Conservation (phyloP, 1,139 yeast genomes). For the Pichia sp. region DNA sequence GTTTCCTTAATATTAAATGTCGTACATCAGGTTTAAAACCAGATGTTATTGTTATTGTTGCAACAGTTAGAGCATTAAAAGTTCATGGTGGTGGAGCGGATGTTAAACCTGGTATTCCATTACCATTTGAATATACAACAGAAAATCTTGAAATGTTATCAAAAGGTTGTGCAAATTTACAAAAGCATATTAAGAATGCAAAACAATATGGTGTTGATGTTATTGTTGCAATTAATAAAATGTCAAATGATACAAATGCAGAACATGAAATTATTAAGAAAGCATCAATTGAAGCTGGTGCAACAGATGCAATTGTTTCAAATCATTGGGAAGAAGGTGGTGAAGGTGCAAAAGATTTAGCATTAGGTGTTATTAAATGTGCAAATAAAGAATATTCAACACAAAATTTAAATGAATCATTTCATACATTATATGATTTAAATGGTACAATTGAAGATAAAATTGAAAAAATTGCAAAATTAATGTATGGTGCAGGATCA, state of each 20-base stretch:
- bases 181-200: constrained; percentile 87
- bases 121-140: constrained; percentile 78
- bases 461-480: constrained; percentile 73
- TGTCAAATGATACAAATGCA: constrained; percentile 75
- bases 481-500: constrained; percentile 92
- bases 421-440: constrained; percentile 64
- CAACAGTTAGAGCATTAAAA: constrained; percentile 94
- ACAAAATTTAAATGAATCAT: constrained; percentile 30
- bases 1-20: constrained; percentile 94
- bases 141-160: constrained; percentile 83
- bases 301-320: constrained; percentile 85
- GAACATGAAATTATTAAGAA: constrained; percentile 83
- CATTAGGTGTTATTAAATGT: constrained; percentile 77
- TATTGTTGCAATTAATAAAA: constrained; percentile 90
- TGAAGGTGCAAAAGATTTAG: constrained; percentile 82
- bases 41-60: constrained; percentile 90
- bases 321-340: constrained; percentile 99
- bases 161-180: constrained; percentile 84
- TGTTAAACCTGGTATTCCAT: constrained; percentile 89
- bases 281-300: constrained; percentile 90
- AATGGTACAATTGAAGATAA: constrained; percentile 73
- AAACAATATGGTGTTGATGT: constrained; percentile 86
- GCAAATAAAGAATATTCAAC: constrained; percentile 41
- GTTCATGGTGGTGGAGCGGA: constrained; percentile 99
- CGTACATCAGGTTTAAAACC: constrained; percentile 88